Evolutionary conservation across 495 filamentous ascomycete species (phyloP).

Genomic region (Penicillium lividum): DNA sequence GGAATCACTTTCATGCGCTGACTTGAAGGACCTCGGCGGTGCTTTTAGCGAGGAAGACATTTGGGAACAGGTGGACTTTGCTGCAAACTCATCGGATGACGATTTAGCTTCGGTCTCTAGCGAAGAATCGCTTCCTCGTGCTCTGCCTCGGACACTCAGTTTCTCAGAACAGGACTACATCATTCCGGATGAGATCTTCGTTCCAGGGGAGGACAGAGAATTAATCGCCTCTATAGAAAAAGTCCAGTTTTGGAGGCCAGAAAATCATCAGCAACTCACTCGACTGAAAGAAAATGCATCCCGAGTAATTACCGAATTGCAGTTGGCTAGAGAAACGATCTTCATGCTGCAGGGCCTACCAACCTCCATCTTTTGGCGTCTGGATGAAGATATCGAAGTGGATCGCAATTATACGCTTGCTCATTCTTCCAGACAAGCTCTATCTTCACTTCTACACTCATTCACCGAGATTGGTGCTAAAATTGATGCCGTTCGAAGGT

Average conservation of each 20-base stretch:
- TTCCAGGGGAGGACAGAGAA: constrained; percentile 35
- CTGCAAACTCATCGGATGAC: constrained; percentile 62
- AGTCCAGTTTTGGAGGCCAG: constrained; percentile 66
- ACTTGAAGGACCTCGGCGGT: constrained; percentile 72
- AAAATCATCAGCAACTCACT: constrained; percentile 28
- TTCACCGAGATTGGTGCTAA: constrained; percentile 48
- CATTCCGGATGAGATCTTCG: constrained; percentile 41
- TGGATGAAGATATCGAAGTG: constrained; percentile 41
- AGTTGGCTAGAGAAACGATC: constrained; percentile 73
- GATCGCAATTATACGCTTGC: constrained; percentile 39
- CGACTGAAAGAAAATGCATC: constrained; percentile 33
- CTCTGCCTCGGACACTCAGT: constrained; percentile 22
- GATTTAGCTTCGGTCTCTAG: constrained; percentile 40
- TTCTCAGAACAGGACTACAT: constrained; percentile 35
- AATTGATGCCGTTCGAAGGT: constrained; percentile 51
- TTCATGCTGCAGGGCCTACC: constrained; percentile 83
- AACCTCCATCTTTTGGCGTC: constrained; percentile 64
- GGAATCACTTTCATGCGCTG: constrained; percentile 66
- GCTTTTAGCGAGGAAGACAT: constrained; percentile 67
- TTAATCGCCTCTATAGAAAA: constrained; percentile 51
- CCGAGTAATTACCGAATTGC: constrained; percentile 67
- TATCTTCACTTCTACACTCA: constrained; percentile 41
- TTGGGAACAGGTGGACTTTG: constrained; percentile 79
- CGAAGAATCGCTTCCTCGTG: constrained; percentile 27
- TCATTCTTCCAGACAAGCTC: constrained; percentile 39